Base-by-base conservation (phyloP, 75 land plant genomes). In the Pseudotsuga menziesii region DNA sequence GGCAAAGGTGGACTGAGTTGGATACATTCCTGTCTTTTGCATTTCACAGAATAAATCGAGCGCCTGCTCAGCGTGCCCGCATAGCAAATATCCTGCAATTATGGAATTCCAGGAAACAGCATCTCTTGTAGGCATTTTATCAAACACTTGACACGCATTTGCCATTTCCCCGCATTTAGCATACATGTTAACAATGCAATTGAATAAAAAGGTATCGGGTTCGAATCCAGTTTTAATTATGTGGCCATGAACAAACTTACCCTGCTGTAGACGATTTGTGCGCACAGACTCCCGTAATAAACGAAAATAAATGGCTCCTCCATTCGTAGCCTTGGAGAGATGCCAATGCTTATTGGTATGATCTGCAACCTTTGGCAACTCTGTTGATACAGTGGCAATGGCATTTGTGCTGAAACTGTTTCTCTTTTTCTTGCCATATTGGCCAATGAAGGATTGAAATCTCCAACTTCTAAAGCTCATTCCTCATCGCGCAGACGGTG, bases 101-200 rank as follows among this genome's bases (percentile, higher is more conserved):
- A 90, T 57, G 0, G 86, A 79, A 15, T 80, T 88, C 92, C 92
- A 90, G 19, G 86, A 79, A 17, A 90, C 88, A 39, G 82, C 88
- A 80, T 88, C 85, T 48, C 72, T 56, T 25, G 63, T 55, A 62
- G 83, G 78, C 80, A 88, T 85, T 59, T 56, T 48, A 36, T 83
- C 86, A 74, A 90, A 81, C 81, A 90, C 77, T 7, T 57, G 73
- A 14, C 78, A 56, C 4, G 90, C 85, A 72, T 56, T 29, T 1
- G 5, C 25, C 57, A 71, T 8, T 1, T 54, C 27, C 55, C 87
- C 85, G 79, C 82, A 79, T 54, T 90, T 87, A 17, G 67, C 78
- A 81, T 87, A 90, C 74, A 79, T 72, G 59, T 87, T 74, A 16
- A 87, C 11, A 55, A 89, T 70, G 22, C 82, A 83, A 69, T 73